These are phyloP conservation scores for Desmodesmus armatus DNA, from an alignment of 139 green algal genomes.

Conservation along the genomic window DNA sequence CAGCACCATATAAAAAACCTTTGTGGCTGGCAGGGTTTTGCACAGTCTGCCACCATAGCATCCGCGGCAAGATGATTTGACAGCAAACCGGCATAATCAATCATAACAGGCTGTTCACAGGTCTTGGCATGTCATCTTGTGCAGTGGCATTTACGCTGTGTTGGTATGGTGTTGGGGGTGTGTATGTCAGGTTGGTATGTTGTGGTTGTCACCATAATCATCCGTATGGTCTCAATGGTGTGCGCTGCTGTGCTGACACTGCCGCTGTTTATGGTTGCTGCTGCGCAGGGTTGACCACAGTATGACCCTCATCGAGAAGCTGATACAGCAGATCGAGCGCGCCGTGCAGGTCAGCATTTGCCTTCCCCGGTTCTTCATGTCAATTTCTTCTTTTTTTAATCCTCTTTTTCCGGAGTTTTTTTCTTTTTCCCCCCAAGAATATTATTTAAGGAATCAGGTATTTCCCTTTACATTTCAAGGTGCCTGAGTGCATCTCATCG, in stretches of 20 bases:
- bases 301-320: conserved; percentile 54
- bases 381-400: too few species aligned
- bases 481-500: too few species aligned
- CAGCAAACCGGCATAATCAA: not conserved
- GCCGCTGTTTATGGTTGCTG: not conserved
- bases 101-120: not conserved
- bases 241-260: not conserved
- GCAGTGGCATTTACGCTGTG: not conserved
- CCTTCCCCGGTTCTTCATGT: too few species aligned
- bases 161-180: too few species aligned
- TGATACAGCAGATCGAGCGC: conserved; percentile 56
- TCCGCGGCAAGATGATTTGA: not conserved
- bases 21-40: not conserved
- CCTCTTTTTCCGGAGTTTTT: too few species aligned
- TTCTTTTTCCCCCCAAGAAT: too few species aligned
- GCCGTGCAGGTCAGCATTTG: too few species aligned
- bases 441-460: too few species aligned
- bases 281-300: conserved; percentile 57
- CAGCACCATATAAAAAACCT: not conserved
- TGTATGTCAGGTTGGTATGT: not conserved
- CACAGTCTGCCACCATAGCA: not conserved
- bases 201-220: not conserved
- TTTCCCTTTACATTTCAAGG: too few species aligned
- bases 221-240: not conserved
- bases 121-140: not conserved